phyloP scores from a whole-genome alignment of 441 rosid species.

The Populus hybrid region DNA sequence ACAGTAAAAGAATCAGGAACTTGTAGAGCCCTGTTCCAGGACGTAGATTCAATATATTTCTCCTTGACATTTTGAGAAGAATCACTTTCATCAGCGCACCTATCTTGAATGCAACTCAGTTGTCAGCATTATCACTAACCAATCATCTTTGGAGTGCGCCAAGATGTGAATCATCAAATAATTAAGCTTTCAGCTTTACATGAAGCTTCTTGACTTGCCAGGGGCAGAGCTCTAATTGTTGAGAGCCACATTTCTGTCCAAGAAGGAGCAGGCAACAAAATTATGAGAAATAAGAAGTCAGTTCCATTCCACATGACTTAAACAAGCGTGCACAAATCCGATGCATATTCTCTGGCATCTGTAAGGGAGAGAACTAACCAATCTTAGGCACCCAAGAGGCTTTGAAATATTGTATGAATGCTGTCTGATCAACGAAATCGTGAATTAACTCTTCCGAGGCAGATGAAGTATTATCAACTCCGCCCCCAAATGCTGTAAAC shows the following conservation, averaged over 20 bases:
- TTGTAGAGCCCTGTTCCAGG: slow-evolving; percentile 80
- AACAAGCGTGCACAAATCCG: neutral
- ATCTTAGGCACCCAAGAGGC: slow-evolving; percentile 87
- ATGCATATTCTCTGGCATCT: too few species aligned
- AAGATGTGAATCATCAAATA: slow-evolving; percentile 91
- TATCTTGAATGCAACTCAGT: slow-evolving; percentile 87
- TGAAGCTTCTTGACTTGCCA: slow-evolving; percentile 93
- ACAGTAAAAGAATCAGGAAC: slow-evolving; percentile 70
- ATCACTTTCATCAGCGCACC: slow-evolving; percentile 87
- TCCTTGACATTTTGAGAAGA: slow-evolving; percentile 82
- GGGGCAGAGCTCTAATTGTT: slow-evolving; percentile 67
- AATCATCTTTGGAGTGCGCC: slow-evolving; percentile 85
- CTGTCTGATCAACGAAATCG: slow-evolving; percentile 77
- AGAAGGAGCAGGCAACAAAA: slow-evolving; percentile 3
- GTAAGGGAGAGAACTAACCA: slow-evolving; percentile 47
- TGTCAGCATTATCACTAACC: slow-evolving; percentile 92
- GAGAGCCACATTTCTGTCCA: slow-evolving; percentile 90
- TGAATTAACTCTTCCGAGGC: slow-evolving; percentile 55
- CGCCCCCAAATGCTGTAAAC: slow-evolving; percentile 69
- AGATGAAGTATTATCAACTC: slow-evolving; percentile 47
- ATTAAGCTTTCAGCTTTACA: slow-evolving; percentile 69
- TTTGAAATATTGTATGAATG: slow-evolving; percentile 70
- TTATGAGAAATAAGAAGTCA: slow-evolving; percentile 1
- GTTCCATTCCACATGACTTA: neutral
- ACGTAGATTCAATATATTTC: slow-evolving; percentile 83